Base-by-base conservation (phyloP, 2,329 filamentous ascomycete species). In the Pseudogymnoascus sp. region DNA sequence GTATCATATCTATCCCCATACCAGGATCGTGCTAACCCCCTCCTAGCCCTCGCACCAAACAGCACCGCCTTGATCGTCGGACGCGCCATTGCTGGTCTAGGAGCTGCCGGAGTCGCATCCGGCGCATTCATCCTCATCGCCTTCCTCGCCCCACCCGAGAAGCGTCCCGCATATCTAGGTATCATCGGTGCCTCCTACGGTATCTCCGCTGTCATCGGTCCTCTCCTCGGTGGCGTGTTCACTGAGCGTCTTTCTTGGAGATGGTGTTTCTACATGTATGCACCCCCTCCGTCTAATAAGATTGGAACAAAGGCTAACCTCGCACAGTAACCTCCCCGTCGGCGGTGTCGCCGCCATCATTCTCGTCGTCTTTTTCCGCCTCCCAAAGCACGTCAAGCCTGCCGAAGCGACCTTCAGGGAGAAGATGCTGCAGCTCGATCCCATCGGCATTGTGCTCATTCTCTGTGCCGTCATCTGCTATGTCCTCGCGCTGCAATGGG, bases 341-440 rank as follows among this genome's bases (percentile, higher is more conserved):
- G 76, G 77, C 7, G 75, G 71, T 18, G 57, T 73, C 3, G 71
- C 74, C 2, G 70, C 70, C 1, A 67, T 71, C 12, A 73, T 79
- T 39, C 63, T 77, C 20, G 64, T 78, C 63, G 70, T 75, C 35
- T 76, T 77, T 66, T 79, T 80, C 72, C 70, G 69, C 47, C 75
- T 75, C 15, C 77, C 75, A 25, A 69, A 68, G 37, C 71, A 69
- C 59, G 76, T 75, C 15, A 67, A 74, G 0, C 76, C 76, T 1
- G 69, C 67, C 20, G 58, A 72, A 61, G 71, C 75, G 1, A 65
- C 74, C 1, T 65, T 77, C 5, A 66, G 68, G 5, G 76, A 80
- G 65, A 80, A 80, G 69, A 59, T 80, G 15, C 68, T 75, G 0
- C 77, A 81, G 64, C 76, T 82, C 71, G 80, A 82, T 63, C 71